Evolutionary conservation across 192 early-diverging fungal species (phyloP), one percentile per base, ranked within the genome.

Genomic region (Coemansia sp.): DNA sequence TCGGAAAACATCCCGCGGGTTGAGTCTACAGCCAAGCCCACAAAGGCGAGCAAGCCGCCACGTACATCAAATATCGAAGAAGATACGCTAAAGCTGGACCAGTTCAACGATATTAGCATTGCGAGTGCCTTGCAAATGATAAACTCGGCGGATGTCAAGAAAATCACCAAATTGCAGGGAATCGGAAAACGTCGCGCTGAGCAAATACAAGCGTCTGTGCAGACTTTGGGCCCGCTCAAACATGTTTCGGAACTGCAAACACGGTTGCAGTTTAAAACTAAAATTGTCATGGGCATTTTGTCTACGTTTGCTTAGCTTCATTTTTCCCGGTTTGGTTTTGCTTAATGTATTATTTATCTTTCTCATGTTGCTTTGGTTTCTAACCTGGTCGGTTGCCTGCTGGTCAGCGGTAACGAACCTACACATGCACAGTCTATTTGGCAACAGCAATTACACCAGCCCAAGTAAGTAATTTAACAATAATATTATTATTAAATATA

Each of bases 121-220:
- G 77, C 77, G 7, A 80, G 77, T 32, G 77, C 77, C 2, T 69
- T 87, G 63, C 74, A 81, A 55, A 75, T 87, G 59, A 73, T 87
- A 59, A 87, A 87, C 51, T 75, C 75, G 43, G 79, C 71, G 23
- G 76, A 79, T 18, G 66, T 82, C 20, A 84, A 82, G 52, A 71
- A 73, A 48, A 78, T 87, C 20, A 84, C 74, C 69, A 74, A 75
- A 50, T 64, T 87, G 11, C 82, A 84, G 56, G 82, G 81, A 12
- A 84, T 87, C 35, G 86, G 86, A 37, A 84, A 84, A 62, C 81
- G 83, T 7, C 77, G 86, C 5, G 86, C 86, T 2, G 76, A 83
- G 68, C 78, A 82, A 59, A 87, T 87, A 24, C 68, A 82, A 19
- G 81, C 62, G 11, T 71, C 64, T 9, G 69, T 85, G n/a, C 64